phyloP scores from a whole-genome alignment of 345 rosid genomes.

The Sapria himalayana region DNA sequence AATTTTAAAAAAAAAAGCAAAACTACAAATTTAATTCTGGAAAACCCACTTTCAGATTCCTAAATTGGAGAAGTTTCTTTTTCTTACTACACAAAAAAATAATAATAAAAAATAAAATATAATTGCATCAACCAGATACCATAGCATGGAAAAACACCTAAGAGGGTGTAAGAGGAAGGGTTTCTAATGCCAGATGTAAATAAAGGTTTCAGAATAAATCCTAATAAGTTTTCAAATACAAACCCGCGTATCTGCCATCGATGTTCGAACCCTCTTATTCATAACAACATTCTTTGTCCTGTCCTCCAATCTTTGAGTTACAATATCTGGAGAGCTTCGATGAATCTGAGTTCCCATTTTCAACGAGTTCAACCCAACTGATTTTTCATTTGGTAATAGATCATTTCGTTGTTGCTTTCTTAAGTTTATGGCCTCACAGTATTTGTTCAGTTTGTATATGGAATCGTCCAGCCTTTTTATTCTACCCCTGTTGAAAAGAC shows the following conservation, averaged over 20 bases:
- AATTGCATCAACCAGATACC: too few species aligned
- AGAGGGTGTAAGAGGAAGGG: too few species aligned
- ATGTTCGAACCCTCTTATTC: slow-evolving; percentile 31
- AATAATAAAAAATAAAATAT: too few species aligned
- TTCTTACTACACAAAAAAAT: too few species aligned
- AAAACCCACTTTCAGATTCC: too few species aligned
- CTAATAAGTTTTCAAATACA: slow-evolving; percentile 8
- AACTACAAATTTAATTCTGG: too few species aligned
- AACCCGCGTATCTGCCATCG: slow-evolving; percentile 33
- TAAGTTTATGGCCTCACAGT: slow-evolving; percentile 13
- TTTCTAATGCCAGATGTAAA: slow-evolving; percentile 1
- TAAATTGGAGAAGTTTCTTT: too few species aligned
- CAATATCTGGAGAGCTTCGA: slow-evolving; percentile 20
- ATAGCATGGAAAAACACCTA: too few species aligned
- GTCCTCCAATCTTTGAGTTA: slow-evolving; percentile 28
- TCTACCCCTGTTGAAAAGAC: slow-evolving; percentile 19
- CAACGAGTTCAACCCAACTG: slow-evolving; percentile 16
- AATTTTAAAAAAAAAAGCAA: too few species aligned
- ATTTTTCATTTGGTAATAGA: slow-evolving; percentile 18
- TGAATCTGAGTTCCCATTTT: slow-evolving; percentile 23
- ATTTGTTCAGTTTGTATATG: slow-evolving; percentile 18
- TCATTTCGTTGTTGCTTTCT: slow-evolving; percentile 29
- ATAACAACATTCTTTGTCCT: slow-evolving; percentile 23
- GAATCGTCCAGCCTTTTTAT: slow-evolving; percentile 16
- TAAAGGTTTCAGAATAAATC: too few species aligned